Base-by-base conservation (phyloP, 495 filamentous ascomycete species). In the Hypoxylon fuscum region DNA sequence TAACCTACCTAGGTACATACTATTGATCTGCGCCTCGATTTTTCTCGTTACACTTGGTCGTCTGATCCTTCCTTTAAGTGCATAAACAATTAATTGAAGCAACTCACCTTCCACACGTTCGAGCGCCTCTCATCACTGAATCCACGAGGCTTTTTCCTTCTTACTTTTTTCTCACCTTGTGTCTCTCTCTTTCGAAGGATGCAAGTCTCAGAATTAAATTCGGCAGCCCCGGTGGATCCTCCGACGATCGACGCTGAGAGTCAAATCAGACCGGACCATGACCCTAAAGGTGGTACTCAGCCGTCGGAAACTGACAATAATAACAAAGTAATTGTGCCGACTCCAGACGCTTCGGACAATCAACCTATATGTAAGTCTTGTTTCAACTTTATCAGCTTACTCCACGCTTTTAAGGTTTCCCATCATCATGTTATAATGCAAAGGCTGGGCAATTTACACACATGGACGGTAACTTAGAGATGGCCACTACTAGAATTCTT, bases 101-200 rank as follows among this genome's bases (percentile, higher is more conserved):
- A 27, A 38, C 46, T 14, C 46, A 23, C 47, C 27, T 3, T 3
- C 11, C 32, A 35, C 17, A 34, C 31, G 46, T 10, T 5, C 35
- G 22, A 21, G 29, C 34, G n/a, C 22, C 22, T 38, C 12, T 53
- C 43, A 12, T 49, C 47, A 20, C 48, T 22, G 44, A 55, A 34
- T 50, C 41, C 22, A 45, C 52, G 62, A 60, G 51, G 62, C 63
- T 56, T 60, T 60, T 48, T 53, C 25, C 8, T 27, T 27, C 8
- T 8, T 27, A 3, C 25, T 40, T 40, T 34, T 32, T 41, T 29
- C 6, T 47, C n/a, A n/a, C n/a, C n/a, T n/a, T n/a, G n/a, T n/a
- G n/a, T 17, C 22, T 45, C 27, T 59, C 61, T 52, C 56, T 53
- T 57, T 47, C n/a, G n/a, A n/a, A 66, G 63, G 56, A 66, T 66